phyloP scores from a whole-genome alignment of 1,139 yeast genomes.

The Zygoascus meyerae region DNA sequence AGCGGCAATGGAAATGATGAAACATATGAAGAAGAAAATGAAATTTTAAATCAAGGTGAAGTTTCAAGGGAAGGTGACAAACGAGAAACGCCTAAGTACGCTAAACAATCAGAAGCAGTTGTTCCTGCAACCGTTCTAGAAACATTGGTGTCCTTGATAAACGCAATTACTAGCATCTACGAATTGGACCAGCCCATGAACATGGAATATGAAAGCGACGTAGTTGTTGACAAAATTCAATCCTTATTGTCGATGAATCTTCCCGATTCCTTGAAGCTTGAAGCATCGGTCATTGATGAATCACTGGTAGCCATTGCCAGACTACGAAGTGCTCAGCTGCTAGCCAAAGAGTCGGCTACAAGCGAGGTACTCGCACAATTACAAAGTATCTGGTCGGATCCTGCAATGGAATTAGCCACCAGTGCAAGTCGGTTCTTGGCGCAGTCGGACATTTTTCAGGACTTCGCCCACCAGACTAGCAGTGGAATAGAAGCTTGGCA shows the following conservation, averaged over 20 bases:
- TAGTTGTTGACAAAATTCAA: background rate
- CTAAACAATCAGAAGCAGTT: conserved; percentile 6
- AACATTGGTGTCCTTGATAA: conserved; percentile 11
- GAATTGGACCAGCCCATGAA: conserved; percentile 3
- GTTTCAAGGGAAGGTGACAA: background rate
- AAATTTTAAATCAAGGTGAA: background rate
- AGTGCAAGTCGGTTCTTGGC: conserved; percentile 18
- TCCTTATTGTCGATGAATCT: background rate
- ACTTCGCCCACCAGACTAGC: conserved; percentile 13
- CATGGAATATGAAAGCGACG: background rate
- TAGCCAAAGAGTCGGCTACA: background rate
- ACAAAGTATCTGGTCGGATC: conserved; percentile 13
- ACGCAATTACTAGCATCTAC: conserved; percentile 3
- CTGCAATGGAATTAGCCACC: conserved; percentile 17
- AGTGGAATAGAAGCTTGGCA: conserved; percentile 13
- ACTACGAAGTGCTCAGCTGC: conserved; percentile 9
- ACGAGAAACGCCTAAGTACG: background rate
- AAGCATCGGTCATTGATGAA: conserved; percentile 10
- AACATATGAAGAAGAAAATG: conserved; percentile 9
- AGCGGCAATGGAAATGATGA: conserved; percentile 7
- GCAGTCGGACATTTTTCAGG: conserved; percentile 25
- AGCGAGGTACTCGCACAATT: conserved; percentile 6
- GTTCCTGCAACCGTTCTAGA: conserved; percentile 12
- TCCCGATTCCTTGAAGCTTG: background rate
- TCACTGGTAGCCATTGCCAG: conserved; percentile 20